Conservation (phyloP, 139 green algal species). For the Yamagishiella unicocca region DNA sequence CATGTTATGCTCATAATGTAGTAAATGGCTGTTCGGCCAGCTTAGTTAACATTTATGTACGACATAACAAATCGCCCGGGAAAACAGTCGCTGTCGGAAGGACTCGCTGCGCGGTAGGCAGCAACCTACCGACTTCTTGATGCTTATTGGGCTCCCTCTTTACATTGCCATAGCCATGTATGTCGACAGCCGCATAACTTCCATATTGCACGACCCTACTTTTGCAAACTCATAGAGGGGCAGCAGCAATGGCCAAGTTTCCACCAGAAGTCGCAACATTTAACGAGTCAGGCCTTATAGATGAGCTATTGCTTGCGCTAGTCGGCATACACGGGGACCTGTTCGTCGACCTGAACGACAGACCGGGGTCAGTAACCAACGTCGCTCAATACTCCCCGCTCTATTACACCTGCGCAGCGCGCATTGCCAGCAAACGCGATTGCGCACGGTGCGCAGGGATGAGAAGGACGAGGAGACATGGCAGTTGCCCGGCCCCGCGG, state of each 20-base stretch:
- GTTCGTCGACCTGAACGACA: constrained; percentile 72
- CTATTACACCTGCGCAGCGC: too few species aligned
- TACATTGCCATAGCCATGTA: too few species aligned
- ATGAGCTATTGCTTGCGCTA: constrained; percentile 88
- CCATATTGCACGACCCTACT: constrained; percentile 17
- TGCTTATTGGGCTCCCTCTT: too few species aligned
- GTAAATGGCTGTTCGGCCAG: too few species aligned
- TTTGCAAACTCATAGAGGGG: neutral
- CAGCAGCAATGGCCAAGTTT: neutral
- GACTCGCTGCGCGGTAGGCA: too few species aligned
- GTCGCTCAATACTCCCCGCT: neutral
- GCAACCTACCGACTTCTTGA: too few species aligned
- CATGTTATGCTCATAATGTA: too few species aligned
- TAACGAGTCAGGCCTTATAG: constrained; percentile 62
- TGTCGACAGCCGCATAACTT: too few species aligned
- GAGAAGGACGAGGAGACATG: constrained; percentile 28
- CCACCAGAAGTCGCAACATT: neutral
- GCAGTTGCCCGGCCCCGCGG: constrained; percentile 6
- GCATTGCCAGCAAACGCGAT: too few species aligned
- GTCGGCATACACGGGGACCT: constrained; percentile 84
- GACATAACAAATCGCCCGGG: neutral
- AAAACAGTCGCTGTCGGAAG: neutral
- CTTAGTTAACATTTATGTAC: too few species aligned
- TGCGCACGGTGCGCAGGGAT: neutral
- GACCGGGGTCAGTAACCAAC: neutral